Evolutionary conservation across 192 early-diverging fungal genomes (phyloP), one percentile per base, ranked within the genome.

Genomic region (Backusella mclennaniae): DNA sequence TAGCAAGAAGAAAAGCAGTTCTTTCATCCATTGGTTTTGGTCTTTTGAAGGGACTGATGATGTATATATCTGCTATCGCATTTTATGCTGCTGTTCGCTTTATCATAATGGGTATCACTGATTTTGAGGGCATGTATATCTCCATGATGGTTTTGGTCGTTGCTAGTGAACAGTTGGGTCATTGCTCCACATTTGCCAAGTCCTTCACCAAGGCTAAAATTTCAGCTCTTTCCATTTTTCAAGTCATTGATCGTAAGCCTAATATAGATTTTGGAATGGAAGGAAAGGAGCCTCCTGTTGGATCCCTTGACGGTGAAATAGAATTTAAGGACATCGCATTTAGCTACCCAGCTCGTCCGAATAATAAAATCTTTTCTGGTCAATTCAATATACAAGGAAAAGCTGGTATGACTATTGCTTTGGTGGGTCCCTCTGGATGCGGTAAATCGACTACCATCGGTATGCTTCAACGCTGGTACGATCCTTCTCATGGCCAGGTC

Each of bases 341-440:
- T 79, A 79, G 77, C 19, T 94, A 94, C 56, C 93, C 93, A 36
- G 85, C 91, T 15, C 87, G 93, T 8, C 80, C 85, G 0, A 80
- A 85, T 35, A 85, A 87, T 23, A 76, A 82, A 0, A 89, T 94
- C 73, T 79, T 79, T 36, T 52, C 56, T 33, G 78, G 78, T 7
- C 14, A 71, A 8, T 74, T 79, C 23, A 71, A 79, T 56, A 80
- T 95, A 39, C 83, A 84, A 36, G 91, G 89, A 8, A 67, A 80
- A 8, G 79, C 91, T 15, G 93, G 93, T 39, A 82, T 87, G 79
- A 96, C 93, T 7, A 87, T 98, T 67, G 96, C 96, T 8, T 76
- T 98, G 35, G 96, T 96, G 4, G 96, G 96, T 2, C 85, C 91
- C 11, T 94, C 93, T 6, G 96, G 96, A 21, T 95, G 92, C 42